Evolutionary conservation across 2,329 filamentous ascomycete species (phyloP).

Genomic region (Beauveria sp.): DNA sequence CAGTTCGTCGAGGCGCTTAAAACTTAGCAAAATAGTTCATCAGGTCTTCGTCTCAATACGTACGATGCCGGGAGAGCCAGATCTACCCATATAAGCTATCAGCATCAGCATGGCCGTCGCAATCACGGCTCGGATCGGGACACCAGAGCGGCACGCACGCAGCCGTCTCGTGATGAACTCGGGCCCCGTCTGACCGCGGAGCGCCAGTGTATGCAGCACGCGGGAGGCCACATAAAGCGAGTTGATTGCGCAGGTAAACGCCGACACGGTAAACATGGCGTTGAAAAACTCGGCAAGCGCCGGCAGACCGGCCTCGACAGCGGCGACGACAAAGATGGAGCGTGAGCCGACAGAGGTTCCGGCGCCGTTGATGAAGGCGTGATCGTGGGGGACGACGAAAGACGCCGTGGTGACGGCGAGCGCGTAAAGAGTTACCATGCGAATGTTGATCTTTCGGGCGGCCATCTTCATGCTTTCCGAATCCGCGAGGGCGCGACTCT

Average conservation of each 20-base stretch:
- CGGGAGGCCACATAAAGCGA: conserved; percentile 30
- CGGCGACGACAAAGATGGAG: conserved; percentile 30
- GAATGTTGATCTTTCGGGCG: conserved; percentile 30
- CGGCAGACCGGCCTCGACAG: conserved; percentile 29
- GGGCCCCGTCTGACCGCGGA: conserved; percentile 29
- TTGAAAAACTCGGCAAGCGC: conserved; percentile 30
- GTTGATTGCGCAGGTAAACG: conserved; percentile 31
- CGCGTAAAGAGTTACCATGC: conserved; percentile 24
- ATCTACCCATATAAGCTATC: conserved; percentile 31
- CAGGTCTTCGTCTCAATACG: conserved; percentile 11
- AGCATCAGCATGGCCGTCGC: conserved; percentile 31
- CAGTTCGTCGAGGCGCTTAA: conserved; percentile 29
- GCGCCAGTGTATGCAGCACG: conserved; percentile 29
- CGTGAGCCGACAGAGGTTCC: conserved; percentile 25
- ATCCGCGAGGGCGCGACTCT: conserved; percentile 26
- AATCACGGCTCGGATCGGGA: conserved; percentile 31
- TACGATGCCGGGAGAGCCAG: conserved; percentile 28
- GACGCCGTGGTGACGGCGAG: conserved; percentile 20
- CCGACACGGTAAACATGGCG: conserved; percentile 29
- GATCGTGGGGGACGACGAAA: conserved; percentile 29
- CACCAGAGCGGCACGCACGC: conserved; percentile 28
- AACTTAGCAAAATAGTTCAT: conserved; percentile 4
- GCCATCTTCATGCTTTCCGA: conserved; percentile 34
- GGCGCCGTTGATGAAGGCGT: conserved; percentile 32
- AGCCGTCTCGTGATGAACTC: conserved; percentile 32